Evolutionary conservation across 257 asterid genomes (phyloP), one percentile per base, ranked within the genome.

Genomic region (Pogostemon cablin): DNA sequence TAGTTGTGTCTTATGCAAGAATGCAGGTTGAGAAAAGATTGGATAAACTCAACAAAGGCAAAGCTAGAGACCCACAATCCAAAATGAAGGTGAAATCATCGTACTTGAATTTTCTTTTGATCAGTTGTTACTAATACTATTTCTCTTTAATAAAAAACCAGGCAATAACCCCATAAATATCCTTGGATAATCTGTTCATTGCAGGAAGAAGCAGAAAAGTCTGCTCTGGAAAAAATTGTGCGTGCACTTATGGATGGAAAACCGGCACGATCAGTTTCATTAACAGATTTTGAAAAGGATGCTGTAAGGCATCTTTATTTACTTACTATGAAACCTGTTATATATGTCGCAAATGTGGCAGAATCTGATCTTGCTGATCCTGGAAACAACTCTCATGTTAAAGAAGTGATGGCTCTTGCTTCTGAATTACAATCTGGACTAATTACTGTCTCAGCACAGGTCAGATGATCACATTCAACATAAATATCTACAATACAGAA

Each of bases 381-480:
- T 62, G 90, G 75, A 67, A 87, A 75, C 68, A 89, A 88, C 80
- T 76, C 90, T 68, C 84, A 86, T 79, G 95, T 93, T 53, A 81
- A 84, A 74, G 97, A 93, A 75, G 92, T 90, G 67, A 87, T 65
- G 85, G 62, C 65, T 58, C 85, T 87, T 79, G 97, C 98, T 72
- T 81, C 92, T 38, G 92, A 88, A 62, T 74, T 93, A 77, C 95
- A 93, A 62, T 93, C 96, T 78, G 96, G 96, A 41, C 77, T 88
- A 53, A 84, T 90, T 74, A 87, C 98, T 41, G 77, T 93, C 80
- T 93, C 98, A 62, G 97, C 98, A n/a, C 98, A 93, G 97, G 98
- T 93, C 72, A 72, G 87, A 42, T 78, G 70, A 67, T 75, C 8
- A 62, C 62, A 67, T 62, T 44, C 53, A 20, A 64, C 59, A 44